Conservation (phyloP, 1,139 yeast species). For the Magnusiomyces tetraspermus region DNA sequence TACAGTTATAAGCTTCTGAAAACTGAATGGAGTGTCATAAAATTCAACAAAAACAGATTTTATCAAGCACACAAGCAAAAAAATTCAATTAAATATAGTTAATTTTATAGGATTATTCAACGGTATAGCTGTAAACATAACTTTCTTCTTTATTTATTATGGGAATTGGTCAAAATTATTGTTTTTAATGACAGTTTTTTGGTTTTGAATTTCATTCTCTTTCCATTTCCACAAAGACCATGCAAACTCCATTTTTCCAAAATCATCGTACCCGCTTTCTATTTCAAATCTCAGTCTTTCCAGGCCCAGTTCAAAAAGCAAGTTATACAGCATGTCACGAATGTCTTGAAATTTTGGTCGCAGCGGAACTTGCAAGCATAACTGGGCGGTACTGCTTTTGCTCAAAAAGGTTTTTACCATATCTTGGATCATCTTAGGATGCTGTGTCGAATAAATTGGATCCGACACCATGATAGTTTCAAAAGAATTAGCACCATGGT, state of each 20-base stretch:
- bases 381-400: conserved; percentile 23
- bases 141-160: too few species aligned
- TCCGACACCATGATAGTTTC: conserved; percentile 68
- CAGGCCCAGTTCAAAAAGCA: conserved; percentile 34
- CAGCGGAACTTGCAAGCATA: conserved; percentile 67
- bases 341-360: conserved; percentile 59
- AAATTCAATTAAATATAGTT: too few species aligned
- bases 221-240: conserved; percentile 28
- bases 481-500: conserved; percentile 29
- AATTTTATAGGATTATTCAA: too few species aligned
- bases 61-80: too few species aligned
- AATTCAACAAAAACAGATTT: too few species aligned
- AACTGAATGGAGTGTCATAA: too few species aligned
- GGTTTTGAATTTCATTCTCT: too few species aligned
- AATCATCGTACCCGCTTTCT: conserved; percentile 74
- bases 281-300: conserved; percentile 26
- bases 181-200: too few species aligned
- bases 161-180: too few species aligned
- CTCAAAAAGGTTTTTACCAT: conserved; percentile 43
- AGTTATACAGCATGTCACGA: conserved; percentile 48
- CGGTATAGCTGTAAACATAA: too few species aligned
- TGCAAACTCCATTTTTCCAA: conserved; percentile 57
- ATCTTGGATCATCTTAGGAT: conserved; percentile 61
- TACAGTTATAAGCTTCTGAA: too few species aligned
- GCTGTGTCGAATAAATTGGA: conserved; percentile 76